phyloP scores from a whole-genome alignment of 129 eudicot species.

The Pulicaria dysenterica region DNA sequence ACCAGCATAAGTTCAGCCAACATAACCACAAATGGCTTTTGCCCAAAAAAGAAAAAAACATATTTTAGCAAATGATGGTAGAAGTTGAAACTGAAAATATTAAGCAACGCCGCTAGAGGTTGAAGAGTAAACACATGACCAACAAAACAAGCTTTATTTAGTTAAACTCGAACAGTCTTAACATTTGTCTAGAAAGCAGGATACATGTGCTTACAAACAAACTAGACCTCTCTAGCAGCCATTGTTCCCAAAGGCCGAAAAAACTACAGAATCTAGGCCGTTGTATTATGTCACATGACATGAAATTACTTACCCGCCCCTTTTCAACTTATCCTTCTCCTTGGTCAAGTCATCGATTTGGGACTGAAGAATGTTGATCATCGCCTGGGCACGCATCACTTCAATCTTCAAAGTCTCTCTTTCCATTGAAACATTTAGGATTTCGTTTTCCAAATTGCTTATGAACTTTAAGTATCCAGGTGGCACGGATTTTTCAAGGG shows the following conservation, averaged over 20 bases:
- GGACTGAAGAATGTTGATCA: constrained; percentile 90
- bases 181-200: constrained; percentile 23
- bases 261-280: constrained; percentile 30
- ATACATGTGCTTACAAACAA: constrained; percentile 25
- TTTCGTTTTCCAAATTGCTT: constrained; percentile 62
- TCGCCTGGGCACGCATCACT: constrained; percentile 89
- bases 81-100: background rate
- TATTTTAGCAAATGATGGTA: no score
- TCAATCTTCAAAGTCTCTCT: constrained; percentile 86
- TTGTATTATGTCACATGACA: constrained; percentile 21
- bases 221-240: constrained; percentile 31
- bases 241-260: constrained; percentile 15
- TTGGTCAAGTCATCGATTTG: constrained; percentile 54
- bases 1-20: no score
- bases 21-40: no score
- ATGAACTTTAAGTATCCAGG: constrained; percentile 87
- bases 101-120: background rate
- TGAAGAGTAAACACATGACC: background rate
- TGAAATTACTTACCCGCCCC: constrained; percentile 37
- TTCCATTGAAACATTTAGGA: constrained; percentile 86
- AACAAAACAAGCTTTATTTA: constrained; percentile 26
- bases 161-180: constrained; percentile 17
- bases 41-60: no score
- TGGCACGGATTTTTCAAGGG: constrained; percentile 85
- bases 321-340: constrained; percentile 64